Evolutionary conservation across 495 filamentous ascomycete species (phyloP), one percentile per base, ranked within the genome.

Genomic region (Barbatosphaeria neglecta): DNA sequence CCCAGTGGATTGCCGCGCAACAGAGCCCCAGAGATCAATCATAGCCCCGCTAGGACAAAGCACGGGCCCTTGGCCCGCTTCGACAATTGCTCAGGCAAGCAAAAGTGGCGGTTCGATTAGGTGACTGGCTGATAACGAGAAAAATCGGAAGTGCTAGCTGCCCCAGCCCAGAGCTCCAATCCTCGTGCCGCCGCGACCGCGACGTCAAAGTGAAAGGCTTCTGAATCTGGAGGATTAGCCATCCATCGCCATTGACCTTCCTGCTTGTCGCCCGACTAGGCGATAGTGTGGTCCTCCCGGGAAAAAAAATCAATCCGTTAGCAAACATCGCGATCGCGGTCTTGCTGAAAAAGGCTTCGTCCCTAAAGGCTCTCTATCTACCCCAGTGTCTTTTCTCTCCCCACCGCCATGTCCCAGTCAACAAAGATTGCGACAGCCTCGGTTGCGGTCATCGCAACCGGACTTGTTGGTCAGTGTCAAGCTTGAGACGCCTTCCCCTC

Each of bases 341-440:
- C n/a, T n/a, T n/a, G n/a, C n/a, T n/a, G n/a, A n/a, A n/a, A n/a
- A n/a, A n/a, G n/a, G n/a, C n/a, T n/a, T 33, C 28, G 9, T 33
- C 28, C 6, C 28, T 11, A n/a, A 11, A 35, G 10, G 2, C 16
- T 1, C 16, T 16, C 31, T n/a, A 35, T 37, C 38, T 28, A 22
- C 22, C 10, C 20, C n/a, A 22, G 9, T 37, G 23, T 23, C 17
- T 73, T 68, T 6, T 61, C 64, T 51, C 73, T 73, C 16, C 57
- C 64, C 41, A 57, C 62, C 63, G 66, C 55, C 49, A 80, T 79
- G 72, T 70, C 80, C 53, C 70, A 78, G 56, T 76, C 84, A 44
- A 78, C 82, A 42, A 87, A 82, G 46, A 71, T 92, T 64, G 74
- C 83, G 53, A 79, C 84, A 55, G 79, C 81, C 52, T 77, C 81